Conservation (phyloP, 1,139 yeast genomes). For the Pichia sp. region DNA sequence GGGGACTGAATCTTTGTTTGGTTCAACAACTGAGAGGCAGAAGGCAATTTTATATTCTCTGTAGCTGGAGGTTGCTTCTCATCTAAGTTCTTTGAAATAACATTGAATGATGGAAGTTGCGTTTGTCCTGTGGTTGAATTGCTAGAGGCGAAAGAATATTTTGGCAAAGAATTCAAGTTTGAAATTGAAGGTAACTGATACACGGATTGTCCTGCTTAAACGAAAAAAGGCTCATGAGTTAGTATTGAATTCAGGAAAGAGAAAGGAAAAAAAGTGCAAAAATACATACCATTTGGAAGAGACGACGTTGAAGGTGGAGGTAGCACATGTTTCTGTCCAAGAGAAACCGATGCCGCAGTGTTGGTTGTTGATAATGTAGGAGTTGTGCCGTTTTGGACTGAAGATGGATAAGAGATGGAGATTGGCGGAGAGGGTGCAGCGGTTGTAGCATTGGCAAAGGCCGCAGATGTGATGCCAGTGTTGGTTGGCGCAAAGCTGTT, state of each 20-base stretch:
- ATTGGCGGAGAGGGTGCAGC: slow-evolving; percentile 4
- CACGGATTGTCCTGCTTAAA: slow-evolving; percentile 2
- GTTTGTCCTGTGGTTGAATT: slow-evolving; percentile 7
- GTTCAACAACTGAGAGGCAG: slow-evolving; percentile 14
- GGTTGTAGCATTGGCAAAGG: background rate
- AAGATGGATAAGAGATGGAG: background rate
- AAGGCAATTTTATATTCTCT: slow-evolving; percentile 20
- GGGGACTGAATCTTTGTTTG: slow-evolving; percentile 10
- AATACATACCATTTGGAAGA: slow-evolving; percentile 10
- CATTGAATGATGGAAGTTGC: slow-evolving; percentile 13
- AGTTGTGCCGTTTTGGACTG: background rate
- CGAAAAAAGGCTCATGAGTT: background rate
- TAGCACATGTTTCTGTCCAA: slow-evolving; percentile 34
- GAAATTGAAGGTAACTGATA: slow-evolving; percentile 14
- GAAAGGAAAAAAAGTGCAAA: background rate
- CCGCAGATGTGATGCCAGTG: background rate
- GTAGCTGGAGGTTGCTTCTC: slow-evolving; percentile 13
- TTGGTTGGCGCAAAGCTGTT: background rate
- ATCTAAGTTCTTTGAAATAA: slow-evolving; percentile 8
- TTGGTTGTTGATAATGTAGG: background rate
- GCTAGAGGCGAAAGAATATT: slow-evolving; percentile 6
- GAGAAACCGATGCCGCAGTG: slow-evolving; percentile 16
- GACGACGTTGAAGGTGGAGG: slow-evolving; percentile 37
- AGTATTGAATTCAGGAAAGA: slow-evolving; percentile 1
- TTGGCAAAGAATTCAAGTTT: slow-evolving; percentile 8